phyloP scores from a whole-genome alignment of 2,329 filamentous ascomycete genomes.

The Nigrospora oryzae region DNA sequence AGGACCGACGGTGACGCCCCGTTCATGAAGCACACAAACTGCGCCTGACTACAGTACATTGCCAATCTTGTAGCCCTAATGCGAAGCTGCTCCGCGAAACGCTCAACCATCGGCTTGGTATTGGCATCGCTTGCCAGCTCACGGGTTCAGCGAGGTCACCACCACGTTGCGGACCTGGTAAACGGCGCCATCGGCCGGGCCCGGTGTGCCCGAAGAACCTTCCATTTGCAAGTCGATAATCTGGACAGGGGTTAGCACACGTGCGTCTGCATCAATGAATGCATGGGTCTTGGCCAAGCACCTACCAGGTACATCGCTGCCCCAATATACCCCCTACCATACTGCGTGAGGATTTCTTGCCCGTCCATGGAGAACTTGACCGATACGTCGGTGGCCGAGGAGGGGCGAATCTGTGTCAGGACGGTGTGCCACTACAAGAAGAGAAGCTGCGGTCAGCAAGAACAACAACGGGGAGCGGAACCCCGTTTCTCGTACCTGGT shows the following conservation, averaged over 20 bases:
- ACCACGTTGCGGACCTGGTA: constrained; percentile 1
- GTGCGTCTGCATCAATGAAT: no score
- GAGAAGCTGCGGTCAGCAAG: constrained; percentile 30
- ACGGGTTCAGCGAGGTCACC: background rate
- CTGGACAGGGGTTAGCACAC: constrained; percentile 10
- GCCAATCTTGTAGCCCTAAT: no score
- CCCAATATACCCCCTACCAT: constrained; percentile 38
- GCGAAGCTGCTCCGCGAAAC: no score
- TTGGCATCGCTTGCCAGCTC: no score
- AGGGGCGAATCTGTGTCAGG: constrained; percentile 39
- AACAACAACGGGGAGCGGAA: constrained; percentile 30
- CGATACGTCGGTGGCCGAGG: constrained; percentile 41
- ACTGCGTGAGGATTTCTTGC: constrained; percentile 36
- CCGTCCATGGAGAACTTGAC: constrained; percentile 48
- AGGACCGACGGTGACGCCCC: no score
- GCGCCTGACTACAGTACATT: no score
- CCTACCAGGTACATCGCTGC: constrained; percentile 31
- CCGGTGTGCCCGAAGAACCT: constrained; percentile 32
- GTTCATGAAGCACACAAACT: no score
- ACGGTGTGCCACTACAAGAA: constrained; percentile 36
- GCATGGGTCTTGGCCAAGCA: background rate
- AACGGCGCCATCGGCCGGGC: constrained; percentile 14
- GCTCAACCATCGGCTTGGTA: no score
- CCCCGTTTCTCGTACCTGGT: background rate
- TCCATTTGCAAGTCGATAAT: constrained; percentile 38